Conservation (phyloP, 2,329 filamentous ascomycete species). For the Neoscytalidium dimidiatum region DNA sequence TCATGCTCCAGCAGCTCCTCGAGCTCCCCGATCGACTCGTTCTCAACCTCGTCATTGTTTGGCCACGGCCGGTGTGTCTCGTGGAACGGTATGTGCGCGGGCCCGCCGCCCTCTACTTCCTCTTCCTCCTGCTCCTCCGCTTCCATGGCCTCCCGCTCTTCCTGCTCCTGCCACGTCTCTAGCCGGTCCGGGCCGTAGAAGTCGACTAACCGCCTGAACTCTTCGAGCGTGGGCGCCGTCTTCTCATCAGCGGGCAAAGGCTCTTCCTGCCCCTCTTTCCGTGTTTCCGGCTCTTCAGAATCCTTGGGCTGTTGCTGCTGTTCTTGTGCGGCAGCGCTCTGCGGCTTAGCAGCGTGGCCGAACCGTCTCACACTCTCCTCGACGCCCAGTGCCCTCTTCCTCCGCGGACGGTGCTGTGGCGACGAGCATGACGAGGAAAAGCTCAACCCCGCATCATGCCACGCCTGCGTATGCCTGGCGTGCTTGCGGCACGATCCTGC, state of each 20-base stretch:
- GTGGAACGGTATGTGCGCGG: not conserved
- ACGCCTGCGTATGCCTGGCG: slow-evolving; percentile 36
- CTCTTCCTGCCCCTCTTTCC: not conserved
- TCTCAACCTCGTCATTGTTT: slow-evolving; percentile 35
- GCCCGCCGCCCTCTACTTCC: slow-evolving; percentile 19
- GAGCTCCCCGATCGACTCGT: slow-evolving; percentile 35
- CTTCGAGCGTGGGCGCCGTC: not conserved
- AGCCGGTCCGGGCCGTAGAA: not conserved
- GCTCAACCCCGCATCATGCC: slow-evolving; percentile 13
- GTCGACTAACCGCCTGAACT: slow-evolving; percentile 4
- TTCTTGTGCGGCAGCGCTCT: not conserved
- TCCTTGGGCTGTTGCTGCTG: slow-evolving; percentile 2
- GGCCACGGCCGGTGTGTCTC: slow-evolving; percentile 35
- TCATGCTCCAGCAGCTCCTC: slow-evolving; percentile 46
- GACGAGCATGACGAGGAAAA: not conserved
- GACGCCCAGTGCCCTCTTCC: slow-evolving; percentile 23
- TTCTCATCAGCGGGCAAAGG: too few relatives aligned
- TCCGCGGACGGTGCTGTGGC: slow-evolving; percentile 25
- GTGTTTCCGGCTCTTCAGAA: not conserved
- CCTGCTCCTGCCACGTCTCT: slow-evolving; percentile 26
- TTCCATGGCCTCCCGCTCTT: slow-evolving; percentile 36
- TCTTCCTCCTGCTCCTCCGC: slow-evolving; percentile 28
- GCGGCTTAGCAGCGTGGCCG: slow-evolving; percentile 10
- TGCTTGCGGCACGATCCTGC: slow-evolving; percentile 56
- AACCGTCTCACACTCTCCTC: slow-evolving; percentile 21